phyloP scores from a whole-genome alignment of 2,329 filamentous ascomycete genomes.

The Neospermospora avenae region DNA sequence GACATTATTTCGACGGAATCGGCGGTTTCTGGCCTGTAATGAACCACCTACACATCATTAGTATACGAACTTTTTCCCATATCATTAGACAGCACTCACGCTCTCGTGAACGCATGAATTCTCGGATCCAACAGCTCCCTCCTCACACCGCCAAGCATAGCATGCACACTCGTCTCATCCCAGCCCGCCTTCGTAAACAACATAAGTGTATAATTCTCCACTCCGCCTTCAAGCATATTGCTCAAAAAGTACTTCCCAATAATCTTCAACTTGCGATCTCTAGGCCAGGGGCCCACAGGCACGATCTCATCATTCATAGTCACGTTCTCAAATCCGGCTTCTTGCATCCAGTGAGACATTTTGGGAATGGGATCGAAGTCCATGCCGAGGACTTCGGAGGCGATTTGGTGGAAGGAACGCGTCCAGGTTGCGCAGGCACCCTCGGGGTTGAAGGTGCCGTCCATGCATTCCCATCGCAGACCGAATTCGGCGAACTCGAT shows the following conservation, averaged over 20 bases:
- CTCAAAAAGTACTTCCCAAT: slow-evolving; percentile 29
- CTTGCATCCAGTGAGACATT: slow-evolving; percentile 29
- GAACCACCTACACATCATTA: slow-evolving; percentile 5
- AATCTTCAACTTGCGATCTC: slow-evolving; percentile 31
- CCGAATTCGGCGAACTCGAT: slow-evolving; percentile 23
- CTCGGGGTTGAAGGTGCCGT: slow-evolving; percentile 17
- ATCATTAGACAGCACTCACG: slow-evolving; percentile 5
- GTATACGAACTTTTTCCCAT: background rate
- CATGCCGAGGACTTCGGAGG: slow-evolving; percentile 14
- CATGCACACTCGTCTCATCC: slow-evolving; percentile 20
- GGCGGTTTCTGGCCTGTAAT: slow-evolving; percentile 3
- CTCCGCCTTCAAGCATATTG: slow-evolving; percentile 23
- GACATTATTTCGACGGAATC: background rate
- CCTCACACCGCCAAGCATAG: slow-evolving; percentile 20
- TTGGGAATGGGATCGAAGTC: slow-evolving; percentile 23
- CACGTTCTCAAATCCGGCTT: slow-evolving; percentile 42
- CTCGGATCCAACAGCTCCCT: slow-evolving; percentile 19
- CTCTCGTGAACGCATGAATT: slow-evolving; percentile 24
- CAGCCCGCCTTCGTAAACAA: slow-evolving; percentile 25
- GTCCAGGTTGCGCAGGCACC: slow-evolving; percentile 17
- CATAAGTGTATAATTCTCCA: slow-evolving; percentile 23
- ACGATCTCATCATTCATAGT: slow-evolving; percentile 22
- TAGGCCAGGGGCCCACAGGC: slow-evolving; percentile 34
- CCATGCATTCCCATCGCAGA: slow-evolving; percentile 18
- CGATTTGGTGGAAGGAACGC: slow-evolving; percentile 6